Percentiles rank a stretch among this genome's conserved stretches.
Evolutionary conservation across 441 rosid genomes (phyloP).

Genomic region (Croton laevigatus): DNA sequence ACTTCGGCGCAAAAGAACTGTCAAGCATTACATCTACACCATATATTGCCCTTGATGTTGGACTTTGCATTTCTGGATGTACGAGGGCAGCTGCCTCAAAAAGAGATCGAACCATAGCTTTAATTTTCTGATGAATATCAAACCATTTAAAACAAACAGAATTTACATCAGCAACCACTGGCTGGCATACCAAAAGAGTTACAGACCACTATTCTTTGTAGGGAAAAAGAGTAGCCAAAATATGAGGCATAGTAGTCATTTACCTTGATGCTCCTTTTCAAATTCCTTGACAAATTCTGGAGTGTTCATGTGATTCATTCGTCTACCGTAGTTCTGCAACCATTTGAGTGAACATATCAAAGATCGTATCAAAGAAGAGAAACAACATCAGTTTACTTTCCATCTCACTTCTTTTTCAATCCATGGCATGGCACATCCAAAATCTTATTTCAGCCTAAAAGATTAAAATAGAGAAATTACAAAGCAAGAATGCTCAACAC

Average conservation of each 20-base stretch:
- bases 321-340: slow-evolving; percentile 80
- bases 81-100: slow-evolving; percentile 73
- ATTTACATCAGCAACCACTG: slow-evolving; percentile 4
- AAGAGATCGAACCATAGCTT: slow-evolving; percentile 56
- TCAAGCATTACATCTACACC: slow-evolving; percentile 94
- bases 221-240: neutral
- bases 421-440: neutral
- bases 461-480: neutral
- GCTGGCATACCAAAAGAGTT: neutral
- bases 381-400: neutral
- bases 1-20: slow-evolving; percentile 67
- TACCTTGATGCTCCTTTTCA: slow-evolving; percentile 84
- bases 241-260: neutral
- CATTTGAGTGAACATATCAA: slow-evolving; percentile 16
- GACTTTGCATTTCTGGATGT: slow-evolving; percentile 89
- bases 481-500: slow-evolving; percentile 21
- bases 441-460: slow-evolving; percentile 12
- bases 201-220: neutral
- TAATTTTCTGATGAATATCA: slow-evolving; percentile 64
- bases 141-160: slow-evolving; percentile 48
- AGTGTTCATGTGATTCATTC: slow-evolving; percentile 74
- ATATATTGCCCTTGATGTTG: slow-evolving; percentile 77
- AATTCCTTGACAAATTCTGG: slow-evolving; percentile 80
- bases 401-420: slow-evolving; percentile 10
- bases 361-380: neutral